These are phyloP conservation scores for Irpex sp. DNA, from an alignment of 1,284 basidiomycete species.

Conservation along the genomic window DNA sequence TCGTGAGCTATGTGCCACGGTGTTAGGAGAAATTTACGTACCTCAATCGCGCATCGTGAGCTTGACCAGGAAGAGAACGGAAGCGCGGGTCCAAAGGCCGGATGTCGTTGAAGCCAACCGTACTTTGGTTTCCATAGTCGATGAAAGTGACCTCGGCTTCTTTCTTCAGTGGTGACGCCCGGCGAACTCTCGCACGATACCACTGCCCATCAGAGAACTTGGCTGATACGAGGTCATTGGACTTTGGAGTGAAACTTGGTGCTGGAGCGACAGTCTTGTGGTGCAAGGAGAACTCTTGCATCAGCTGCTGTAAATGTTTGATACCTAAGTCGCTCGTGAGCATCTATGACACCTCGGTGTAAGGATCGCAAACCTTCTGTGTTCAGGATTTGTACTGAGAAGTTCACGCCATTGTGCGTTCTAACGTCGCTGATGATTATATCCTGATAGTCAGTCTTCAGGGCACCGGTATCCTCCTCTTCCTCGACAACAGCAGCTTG, in stretches of 20 bases:
- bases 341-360: neutral
- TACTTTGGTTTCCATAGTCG: conserved; percentile 90
- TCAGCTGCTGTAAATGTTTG: conserved; percentile 86
- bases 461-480: conserved; percentile 45
- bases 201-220: conserved; percentile 81
- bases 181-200: conserved; percentile 90
- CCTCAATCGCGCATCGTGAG: conserved; percentile 80
- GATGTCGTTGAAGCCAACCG: conserved; percentile 69
- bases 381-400: conserved; percentile 91
- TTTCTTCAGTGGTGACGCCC: conserved; percentile 76
- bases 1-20: neutral
- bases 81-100: conserved; percentile 85
- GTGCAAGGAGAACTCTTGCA: conserved; percentile 88
- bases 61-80: conserved; percentile 80
- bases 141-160: conserved; percentile 87
- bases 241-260: conserved; percentile 72
- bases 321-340: conserved; percentile 52
- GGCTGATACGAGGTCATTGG: conserved; percentile 88
- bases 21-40: conserved; percentile 24
- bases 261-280: conserved; percentile 64
- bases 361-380: conserved; percentile 60
- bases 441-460: conserved; percentile 86
- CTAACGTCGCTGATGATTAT: conserved; percentile 90
- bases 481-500: conserved; percentile 44
- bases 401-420: conserved; percentile 70